A percentile compares a stretch with the other conserved stretches of the same genome.
These are phyloP conservation scores for Litsea cubeba DNA, from an alignment of 164 flowering plant species.

Conservation along the genomic window DNA sequence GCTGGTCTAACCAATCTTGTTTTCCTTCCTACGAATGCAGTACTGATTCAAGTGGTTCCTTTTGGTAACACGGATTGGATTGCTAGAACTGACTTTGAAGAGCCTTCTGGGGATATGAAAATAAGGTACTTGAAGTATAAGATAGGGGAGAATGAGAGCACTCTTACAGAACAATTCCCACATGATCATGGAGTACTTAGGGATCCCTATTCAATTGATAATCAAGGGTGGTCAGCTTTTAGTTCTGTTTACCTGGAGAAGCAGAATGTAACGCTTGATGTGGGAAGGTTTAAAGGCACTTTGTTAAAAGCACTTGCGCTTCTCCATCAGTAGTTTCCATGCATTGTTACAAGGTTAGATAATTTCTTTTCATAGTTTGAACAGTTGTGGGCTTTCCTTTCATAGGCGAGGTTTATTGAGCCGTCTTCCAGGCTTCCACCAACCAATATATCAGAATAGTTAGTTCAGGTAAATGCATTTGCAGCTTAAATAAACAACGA, in stretches of 20 bases:
- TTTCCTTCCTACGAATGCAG: slow-evolving; percentile 27
- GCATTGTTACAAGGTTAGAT: not conserved
- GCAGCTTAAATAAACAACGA: too few relatives aligned
- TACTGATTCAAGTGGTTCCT: slow-evolving; percentile 31
- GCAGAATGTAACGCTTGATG: slow-evolving; percentile 16
- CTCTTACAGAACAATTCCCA: slow-evolving; percentile 17
- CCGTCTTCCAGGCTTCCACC: too few relatives aligned
- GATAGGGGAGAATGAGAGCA: slow-evolving; percentile 25
- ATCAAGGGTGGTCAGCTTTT: slow-evolving; percentile 6
- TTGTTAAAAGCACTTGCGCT: slow-evolving; percentile 10
- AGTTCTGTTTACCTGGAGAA: slow-evolving; percentile 9
- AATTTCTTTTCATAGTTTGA: not conserved
- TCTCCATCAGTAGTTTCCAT: not conserved
- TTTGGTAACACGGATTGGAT: slow-evolving; percentile 22
- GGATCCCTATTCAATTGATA: slow-evolving; percentile 12
- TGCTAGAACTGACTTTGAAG: slow-evolving; percentile 10
- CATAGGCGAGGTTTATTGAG: too few relatives aligned
- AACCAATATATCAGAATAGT: too few relatives aligned
- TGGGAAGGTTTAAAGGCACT: slow-evolving; percentile 9
- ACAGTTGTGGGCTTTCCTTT: too few relatives aligned
- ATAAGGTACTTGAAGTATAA: slow-evolving; percentile 31
- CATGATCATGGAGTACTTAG: slow-evolving; percentile 15
- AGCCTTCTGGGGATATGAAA: slow-evolving; percentile 23
- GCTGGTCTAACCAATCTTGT: slow-evolving; percentile 38
- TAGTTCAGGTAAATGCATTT: too few relatives aligned